Conservation (phyloP, 495 filamentous ascomycete genomes). For the Hypoxylon rickii region DNA sequence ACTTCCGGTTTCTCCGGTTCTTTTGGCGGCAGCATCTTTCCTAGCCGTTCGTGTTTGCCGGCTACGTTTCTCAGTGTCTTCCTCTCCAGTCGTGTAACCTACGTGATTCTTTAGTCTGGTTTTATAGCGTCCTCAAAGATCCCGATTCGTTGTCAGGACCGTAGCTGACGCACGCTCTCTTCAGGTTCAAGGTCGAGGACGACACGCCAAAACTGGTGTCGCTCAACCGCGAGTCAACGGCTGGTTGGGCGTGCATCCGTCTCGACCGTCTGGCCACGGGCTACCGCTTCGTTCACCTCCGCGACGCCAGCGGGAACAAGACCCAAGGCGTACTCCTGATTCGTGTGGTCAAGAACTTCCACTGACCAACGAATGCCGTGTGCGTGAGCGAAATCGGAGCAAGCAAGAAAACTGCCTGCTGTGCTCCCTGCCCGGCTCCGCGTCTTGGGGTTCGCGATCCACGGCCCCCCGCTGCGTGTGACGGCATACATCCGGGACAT, state of each 20-base stretch:
- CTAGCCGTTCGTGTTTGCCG: conserved; percentile 1
- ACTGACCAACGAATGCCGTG: conserved; percentile 22
- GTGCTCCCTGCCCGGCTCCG: conserved; percentile 6
- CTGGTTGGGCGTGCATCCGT: conserved; percentile 87
- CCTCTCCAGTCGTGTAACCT: conserved; percentile 16
- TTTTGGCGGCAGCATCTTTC: not conserved
- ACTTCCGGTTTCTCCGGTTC: not conserved
- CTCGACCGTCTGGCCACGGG: conserved; percentile 80
- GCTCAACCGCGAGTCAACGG: conserved; percentile 60
- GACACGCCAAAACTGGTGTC: conserved; percentile 48
- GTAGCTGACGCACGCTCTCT: conserved; percentile 26
- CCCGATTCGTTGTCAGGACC: conserved; percentile 21
- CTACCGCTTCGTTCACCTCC: conserved; percentile 74
- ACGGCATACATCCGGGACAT: conserved; percentile 12
- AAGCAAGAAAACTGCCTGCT: not conserved
- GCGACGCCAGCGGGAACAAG: conserved; percentile 63
- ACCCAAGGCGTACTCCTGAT: conserved; percentile 73
- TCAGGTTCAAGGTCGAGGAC: conserved; percentile 83
- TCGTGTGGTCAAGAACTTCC: conserved; percentile 54
- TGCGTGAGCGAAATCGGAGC: conserved; percentile 22
- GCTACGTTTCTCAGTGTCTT: conserved; percentile 8
- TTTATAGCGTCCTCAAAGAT: conserved; percentile 21
- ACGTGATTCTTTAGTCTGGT: conserved; percentile 15
- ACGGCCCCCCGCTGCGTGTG: conserved; percentile 11
- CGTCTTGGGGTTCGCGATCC: conserved; percentile 2